A percentile compares a stretch with the other conserved stretches of the same genome.
Conservation (phyloP, 2,329 filamentous ascomycete genomes). For the Cytospora schulzeri region DNA sequence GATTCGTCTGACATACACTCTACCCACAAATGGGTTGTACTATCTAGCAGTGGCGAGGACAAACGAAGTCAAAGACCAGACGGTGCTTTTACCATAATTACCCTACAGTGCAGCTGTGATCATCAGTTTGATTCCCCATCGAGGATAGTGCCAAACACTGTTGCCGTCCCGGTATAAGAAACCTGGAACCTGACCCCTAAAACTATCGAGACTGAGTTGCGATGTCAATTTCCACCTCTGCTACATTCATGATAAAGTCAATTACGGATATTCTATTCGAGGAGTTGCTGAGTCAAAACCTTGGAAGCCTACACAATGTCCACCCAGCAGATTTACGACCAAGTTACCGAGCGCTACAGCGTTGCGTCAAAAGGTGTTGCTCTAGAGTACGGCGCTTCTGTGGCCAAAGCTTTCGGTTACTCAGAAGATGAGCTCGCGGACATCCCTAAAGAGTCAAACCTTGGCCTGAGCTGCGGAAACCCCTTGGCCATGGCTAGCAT, state of each 20-base stretch:
- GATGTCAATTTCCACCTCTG: neutral
- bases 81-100: too few relatives aligned
- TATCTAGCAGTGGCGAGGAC: too few relatives aligned
- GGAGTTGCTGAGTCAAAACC: too few relatives aligned
- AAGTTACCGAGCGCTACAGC: conserved; percentile 42
- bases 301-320: conserved; percentile 31
- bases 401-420: conserved; percentile 58
- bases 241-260: neutral
- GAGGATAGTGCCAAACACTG: too few relatives aligned
- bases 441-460: conserved; percentile 51
- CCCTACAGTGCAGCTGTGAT: too few relatives aligned
- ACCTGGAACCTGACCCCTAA: too few relatives aligned
- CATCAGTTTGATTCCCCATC: too few relatives aligned
- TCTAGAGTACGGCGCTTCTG: conserved; percentile 40
- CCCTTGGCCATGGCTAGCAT: conserved; percentile 52
- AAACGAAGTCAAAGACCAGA: too few relatives aligned
- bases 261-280: neutral
- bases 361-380: conserved; percentile 35
- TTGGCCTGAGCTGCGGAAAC: conserved; percentile 58
- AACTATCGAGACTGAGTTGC: too few relatives aligned
- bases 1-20: too few relatives aligned
- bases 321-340: conserved; percentile 38
- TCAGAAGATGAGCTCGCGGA: conserved; percentile 47
- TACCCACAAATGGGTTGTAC: too few relatives aligned
- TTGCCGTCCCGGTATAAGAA: too few relatives aligned